Base-by-base conservation (phyloP, 805 yeast genomes). In the Saturnispora galanensis region DNA sequence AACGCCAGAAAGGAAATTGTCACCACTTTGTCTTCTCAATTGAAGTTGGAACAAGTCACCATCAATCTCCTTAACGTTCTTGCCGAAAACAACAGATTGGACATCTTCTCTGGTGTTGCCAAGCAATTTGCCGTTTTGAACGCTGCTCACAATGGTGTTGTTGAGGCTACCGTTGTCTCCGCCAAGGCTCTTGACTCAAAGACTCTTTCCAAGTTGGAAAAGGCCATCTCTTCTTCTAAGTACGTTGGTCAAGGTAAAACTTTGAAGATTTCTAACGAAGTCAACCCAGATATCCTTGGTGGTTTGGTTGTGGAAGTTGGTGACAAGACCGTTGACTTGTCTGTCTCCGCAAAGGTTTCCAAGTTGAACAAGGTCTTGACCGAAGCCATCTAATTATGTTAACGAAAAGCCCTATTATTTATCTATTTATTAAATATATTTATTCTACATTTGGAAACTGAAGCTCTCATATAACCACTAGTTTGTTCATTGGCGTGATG, bases 231-330 rank as follows among this genome's bases (percentile, higher is more conserved):
- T 52, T 77, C 73, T 64, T 88, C 96, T 40, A 67, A 74, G 55
- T 83, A 79, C 60, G 95, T 90, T 50, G 96, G 95, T 56, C 67
- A 72, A 46, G 90, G 86, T 58, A 84, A 89, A 76, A 77, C 90
- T 57, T 78, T 93, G 66, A 82, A 83, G 73, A 71, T 93, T 57
- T 69, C 78, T 56, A 90, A 88, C 74, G 73, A 73, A 53, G 84
- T 90, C 51, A 80, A 87, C 71, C 86, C 96, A 52, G 93, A 84
- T 53, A 85, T 93, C 63, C 74, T 85, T 65, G 98, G 98, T 63
- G 98, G 98, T 59, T 77, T 93, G 65, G 71, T 93, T 56, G 95
- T 93, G 49, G 96, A 89, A 70, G 86, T 93, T 58, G 96, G 90
- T 62, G 98, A 90, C 73, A 86, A 83, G 69, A 89, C 97, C 52